A percentile compares a stretch with the other conserved stretches of the same genome.
phyloP scores from a whole-genome alignment of 495 filamentous ascomycete genomes.

The Jackrogersella multiformis region DNA sequence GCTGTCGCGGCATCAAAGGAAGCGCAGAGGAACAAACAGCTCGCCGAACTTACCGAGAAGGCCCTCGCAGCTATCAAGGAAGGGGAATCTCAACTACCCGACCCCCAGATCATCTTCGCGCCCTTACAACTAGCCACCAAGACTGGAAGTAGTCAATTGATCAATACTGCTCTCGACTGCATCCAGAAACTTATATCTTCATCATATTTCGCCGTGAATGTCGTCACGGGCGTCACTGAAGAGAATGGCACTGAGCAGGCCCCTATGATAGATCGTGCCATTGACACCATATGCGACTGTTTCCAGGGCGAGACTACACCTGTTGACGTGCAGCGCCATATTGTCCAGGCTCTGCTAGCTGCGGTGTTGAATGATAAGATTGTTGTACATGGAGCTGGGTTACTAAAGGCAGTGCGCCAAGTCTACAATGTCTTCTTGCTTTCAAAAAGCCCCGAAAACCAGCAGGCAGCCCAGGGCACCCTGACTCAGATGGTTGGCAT shows the following conservation, averaged over 20 bases:
- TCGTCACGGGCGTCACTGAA: conserved; percentile 51
- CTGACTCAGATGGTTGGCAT: conserved; percentile 99
- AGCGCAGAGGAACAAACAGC: conserved; percentile 78
- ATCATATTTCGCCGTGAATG: conserved; percentile 90
- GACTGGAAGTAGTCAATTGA: conserved; percentile 79
- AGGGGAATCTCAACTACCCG: conserved; percentile 72
- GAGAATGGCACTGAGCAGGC: conserved; percentile 62
- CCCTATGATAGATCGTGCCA: conserved; percentile 90
- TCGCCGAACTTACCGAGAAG: conserved; percentile 79
- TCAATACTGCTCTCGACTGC: conserved; percentile 92
- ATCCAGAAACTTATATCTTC: conserved; percentile 99
- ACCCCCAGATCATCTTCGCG: conserved; percentile 90
- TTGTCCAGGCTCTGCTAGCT: conserved; percentile 94
- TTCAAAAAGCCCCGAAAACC: conserved; percentile 88
- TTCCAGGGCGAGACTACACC: conserved; percentile 95
- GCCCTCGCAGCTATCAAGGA: conserved; percentile 85
- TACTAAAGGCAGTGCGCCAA: conserved; percentile 97
- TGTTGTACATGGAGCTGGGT: conserved; percentile 94
- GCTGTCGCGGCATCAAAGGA: conserved; percentile 89
- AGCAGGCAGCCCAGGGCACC: conserved; percentile 95
- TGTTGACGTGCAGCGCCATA: conserved; percentile 92
- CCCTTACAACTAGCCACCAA: conserved; percentile 89
- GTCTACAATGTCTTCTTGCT: conserved; percentile 99
- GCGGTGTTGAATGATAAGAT: conserved; percentile 98
- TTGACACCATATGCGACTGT: conserved; percentile 99